Evolutionary conservation across 1,139 yeast species (phyloP).

Genomic region (Kluyveromyces sp.): DNA sequence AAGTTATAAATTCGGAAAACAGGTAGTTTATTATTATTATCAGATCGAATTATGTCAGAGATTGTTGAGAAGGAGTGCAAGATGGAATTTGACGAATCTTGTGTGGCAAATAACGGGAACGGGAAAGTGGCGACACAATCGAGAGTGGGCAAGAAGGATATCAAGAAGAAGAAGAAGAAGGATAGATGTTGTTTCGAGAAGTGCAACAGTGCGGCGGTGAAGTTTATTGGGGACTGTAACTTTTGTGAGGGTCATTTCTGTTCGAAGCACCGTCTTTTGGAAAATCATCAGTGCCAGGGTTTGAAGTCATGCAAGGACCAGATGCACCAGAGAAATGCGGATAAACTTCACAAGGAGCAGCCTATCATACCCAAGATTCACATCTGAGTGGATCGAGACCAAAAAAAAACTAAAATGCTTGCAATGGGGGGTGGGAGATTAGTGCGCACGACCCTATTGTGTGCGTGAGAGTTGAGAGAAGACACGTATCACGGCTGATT

Average conservation of each 20-base stretch:
- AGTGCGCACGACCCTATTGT: too few species aligned
- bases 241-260: slow-evolving; percentile 84
- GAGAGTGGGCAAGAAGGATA: slow-evolving; percentile 8
- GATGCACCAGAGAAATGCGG: slow-evolving; percentile 55
- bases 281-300: slow-evolving; percentile 76
- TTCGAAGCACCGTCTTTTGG: slow-evolving; percentile 79
- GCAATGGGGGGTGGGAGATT: too few species aligned
- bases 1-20: too few species aligned
- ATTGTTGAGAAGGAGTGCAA: neutral
- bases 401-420: too few species aligned
- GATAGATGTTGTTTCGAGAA: slow-evolving; percentile 53
- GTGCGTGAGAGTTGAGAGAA: too few species aligned
- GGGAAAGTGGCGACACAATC: neutral
- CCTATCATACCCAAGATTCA: slow-evolving; percentile 39
- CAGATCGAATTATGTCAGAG: neutral
- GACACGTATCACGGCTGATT: too few species aligned
- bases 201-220: slow-evolving; percentile 62
- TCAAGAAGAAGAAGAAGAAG: slow-evolving; percentile 41
- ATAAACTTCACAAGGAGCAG: slow-evolving; percentile 39
- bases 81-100: neutral
- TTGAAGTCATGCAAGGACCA: slow-evolving; percentile 74
- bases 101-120: neutral
- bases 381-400: slow-evolving; percentile 7
- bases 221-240: slow-evolving; percentile 84
- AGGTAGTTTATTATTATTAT: too few species aligned